phyloP scores from a whole-genome alignment of 2,329 filamentous ascomycete species.

The Fusarium setosum region DNA sequence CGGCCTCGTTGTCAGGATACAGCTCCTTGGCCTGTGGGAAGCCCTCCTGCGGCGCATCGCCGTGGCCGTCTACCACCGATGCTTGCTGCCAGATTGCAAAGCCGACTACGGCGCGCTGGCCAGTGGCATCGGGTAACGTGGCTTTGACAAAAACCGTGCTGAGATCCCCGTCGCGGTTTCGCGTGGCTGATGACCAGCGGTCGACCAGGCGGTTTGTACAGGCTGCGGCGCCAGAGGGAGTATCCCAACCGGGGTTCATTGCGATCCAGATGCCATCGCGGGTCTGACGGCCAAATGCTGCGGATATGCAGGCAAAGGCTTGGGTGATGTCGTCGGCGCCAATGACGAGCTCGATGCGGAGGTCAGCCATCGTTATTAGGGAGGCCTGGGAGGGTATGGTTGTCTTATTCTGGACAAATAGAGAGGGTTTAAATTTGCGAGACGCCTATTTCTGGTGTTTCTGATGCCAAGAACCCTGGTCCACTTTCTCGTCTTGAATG shows the following conservation, averaged over 20 bases:
- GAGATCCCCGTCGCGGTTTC: constrained; percentile 55
- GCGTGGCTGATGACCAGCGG: constrained; percentile 53
- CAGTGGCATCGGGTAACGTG: constrained; percentile 53
- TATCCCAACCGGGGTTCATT: constrained; percentile 67
- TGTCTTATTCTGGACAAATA: no score
- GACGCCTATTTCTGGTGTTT: no score
- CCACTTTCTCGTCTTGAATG: neutral
- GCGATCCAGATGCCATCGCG: constrained; percentile 62
- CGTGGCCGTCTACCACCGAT: constrained; percentile 60
- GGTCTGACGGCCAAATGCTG: constrained; percentile 61
- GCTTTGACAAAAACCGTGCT: constrained; percentile 67
- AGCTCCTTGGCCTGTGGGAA: constrained; percentile 46
- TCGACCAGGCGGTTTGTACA: constrained; percentile 52
- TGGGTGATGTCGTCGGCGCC: constrained; percentile 42
- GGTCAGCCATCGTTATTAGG: neutral
- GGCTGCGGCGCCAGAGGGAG: constrained; percentile 53
- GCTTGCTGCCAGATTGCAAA: constrained; percentile 66
- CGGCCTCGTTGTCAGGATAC: constrained; percentile 55
- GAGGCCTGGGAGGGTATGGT: no score
- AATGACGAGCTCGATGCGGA: constrained; percentile 43
- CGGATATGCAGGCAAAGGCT: constrained; percentile 40
- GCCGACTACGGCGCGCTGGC: constrained; percentile 56
- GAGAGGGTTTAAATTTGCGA: no score
- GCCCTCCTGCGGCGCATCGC: constrained; percentile 52
- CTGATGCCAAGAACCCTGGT: neutral